Evolutionary conservation across 2,329 filamentous ascomycete species (phyloP).

Genomic region (Laburnicola sp.): DNA sequence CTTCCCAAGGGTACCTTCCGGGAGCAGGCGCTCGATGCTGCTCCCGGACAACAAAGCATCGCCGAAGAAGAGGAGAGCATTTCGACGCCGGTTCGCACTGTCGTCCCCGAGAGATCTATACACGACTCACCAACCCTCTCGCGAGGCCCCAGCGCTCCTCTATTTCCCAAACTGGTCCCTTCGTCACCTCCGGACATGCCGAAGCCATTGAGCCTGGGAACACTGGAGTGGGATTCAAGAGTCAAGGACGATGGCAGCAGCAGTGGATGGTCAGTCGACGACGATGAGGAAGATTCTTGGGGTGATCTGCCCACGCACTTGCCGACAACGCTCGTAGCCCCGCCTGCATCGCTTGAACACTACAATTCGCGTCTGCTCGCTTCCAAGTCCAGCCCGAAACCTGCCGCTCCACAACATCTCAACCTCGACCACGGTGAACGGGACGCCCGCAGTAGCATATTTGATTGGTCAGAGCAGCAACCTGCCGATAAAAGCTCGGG

Average conservation of each 20-base stretch:
- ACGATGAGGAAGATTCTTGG: slow-evolving; percentile 44
- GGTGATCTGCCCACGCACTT: slow-evolving; percentile 44
- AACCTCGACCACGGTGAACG: slow-evolving; percentile 43
- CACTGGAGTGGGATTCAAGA: slow-evolving; percentile 46
- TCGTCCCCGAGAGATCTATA: slow-evolving; percentile 43
- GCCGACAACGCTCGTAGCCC: slow-evolving; percentile 33
- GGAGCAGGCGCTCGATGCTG: slow-evolving; percentile 38
- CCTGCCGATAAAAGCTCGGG: slow-evolving; percentile 63
- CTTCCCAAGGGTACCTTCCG: slow-evolving; percentile 52
- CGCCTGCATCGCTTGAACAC: slow-evolving; percentile 39
- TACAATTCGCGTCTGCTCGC: slow-evolving; percentile 36
- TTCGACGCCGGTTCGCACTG: slow-evolving; percentile 52
- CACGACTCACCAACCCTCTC: slow-evolving; percentile 42
- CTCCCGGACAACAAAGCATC: slow-evolving; percentile 48
- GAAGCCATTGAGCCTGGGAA: slow-evolving; percentile 46
- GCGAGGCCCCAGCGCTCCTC: slow-evolving; percentile 35
- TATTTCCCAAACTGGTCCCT: slow-evolving; percentile 46
- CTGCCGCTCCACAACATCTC: slow-evolving; percentile 45
- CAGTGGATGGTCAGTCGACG: slow-evolving; percentile 49
- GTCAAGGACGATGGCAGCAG: slow-evolving; percentile 45
- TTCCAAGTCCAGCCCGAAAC: slow-evolving; percentile 40
- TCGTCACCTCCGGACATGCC: slow-evolving; percentile 52
- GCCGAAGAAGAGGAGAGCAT: slow-evolving; percentile 56
- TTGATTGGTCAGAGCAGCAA: slow-evolving; percentile 75
- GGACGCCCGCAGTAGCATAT: slow-evolving; percentile 65